Conservation (phyloP, 78 protist species). For the Dictyostelium brefeldianum region DNA sequence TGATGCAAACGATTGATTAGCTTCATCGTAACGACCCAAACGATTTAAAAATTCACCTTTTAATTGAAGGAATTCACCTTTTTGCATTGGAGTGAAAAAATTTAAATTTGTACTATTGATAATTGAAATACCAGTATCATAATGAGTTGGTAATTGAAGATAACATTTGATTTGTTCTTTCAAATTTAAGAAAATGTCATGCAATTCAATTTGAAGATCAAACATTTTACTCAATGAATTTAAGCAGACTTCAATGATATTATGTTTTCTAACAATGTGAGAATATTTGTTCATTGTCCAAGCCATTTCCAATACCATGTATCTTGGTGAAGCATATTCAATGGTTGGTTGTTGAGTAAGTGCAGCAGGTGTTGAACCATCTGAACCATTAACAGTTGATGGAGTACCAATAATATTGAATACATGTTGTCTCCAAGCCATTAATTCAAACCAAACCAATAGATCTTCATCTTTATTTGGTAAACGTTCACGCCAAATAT, state of each 20-base stretch:
- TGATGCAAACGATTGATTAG: slow-evolving; percentile 82
- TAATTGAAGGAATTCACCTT: slow-evolving; percentile 71
- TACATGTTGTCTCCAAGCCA: slow-evolving; percentile 81
- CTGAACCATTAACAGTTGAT: neutral
- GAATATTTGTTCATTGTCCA: slow-evolving; percentile 90
- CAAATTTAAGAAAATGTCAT: slow-evolving; percentile 88
- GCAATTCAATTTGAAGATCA: slow-evolving; percentile 88
- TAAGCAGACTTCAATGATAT: slow-evolving; percentile 88
- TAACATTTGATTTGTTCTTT: slow-evolving; percentile 90
- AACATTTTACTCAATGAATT: slow-evolving; percentile 78
- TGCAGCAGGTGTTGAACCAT: neutral
- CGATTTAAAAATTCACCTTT: slow-evolving; percentile 81
- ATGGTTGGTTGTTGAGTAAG: neutral
- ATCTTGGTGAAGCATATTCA: slow-evolving; percentile 7
- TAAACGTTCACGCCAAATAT: slow-evolving; percentile 88
- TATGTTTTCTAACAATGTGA: slow-evolving; percentile 85
- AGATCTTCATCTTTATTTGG: slow-evolving; percentile 88
- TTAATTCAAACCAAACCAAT: slow-evolving; percentile 86
- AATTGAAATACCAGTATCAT: slow-evolving; percentile 79
- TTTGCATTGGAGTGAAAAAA: slow-evolving; percentile 59
- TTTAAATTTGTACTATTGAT: slow-evolving; percentile 77
- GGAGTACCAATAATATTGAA: slow-evolving; percentile 19
- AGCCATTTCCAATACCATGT: slow-evolving; percentile 69
- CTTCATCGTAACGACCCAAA: slow-evolving; percentile 71
- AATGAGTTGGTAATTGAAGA: slow-evolving; percentile 73